Conservation (phyloP, 192 early-diverging fungal genomes). For the Glomus cerebriforme region DNA sequence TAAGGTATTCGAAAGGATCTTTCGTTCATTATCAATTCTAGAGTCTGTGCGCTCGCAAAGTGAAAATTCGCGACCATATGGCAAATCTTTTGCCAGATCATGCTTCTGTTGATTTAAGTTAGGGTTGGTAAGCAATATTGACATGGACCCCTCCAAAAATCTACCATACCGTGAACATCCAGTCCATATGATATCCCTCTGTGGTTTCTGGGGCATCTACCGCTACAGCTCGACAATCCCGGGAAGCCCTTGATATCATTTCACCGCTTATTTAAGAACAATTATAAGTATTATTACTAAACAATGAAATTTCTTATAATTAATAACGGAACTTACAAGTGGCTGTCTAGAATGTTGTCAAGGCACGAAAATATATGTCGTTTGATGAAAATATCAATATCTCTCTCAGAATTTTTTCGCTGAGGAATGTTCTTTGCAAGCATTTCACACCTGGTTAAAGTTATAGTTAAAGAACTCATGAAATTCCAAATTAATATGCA, state of each 20-base stretch:
- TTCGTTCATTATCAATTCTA: slow-evolving; percentile 17
- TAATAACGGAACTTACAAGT: slow-evolving; percentile 26
- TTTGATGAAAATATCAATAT: slow-evolving; percentile 33
- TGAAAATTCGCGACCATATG: slow-evolving; percentile 22
- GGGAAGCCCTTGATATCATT: slow-evolving; percentile 15
- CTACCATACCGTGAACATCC: slow-evolving; percentile 27
- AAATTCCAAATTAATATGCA: background rate
- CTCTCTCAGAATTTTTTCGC: slow-evolving; percentile 29
- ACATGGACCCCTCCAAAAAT: slow-evolving; percentile 19
- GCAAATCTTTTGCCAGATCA: slow-evolving; percentile 22
- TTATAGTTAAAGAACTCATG: background rate
- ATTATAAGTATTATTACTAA: slow-evolving; percentile 21
- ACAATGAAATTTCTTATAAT: slow-evolving; percentile 4
- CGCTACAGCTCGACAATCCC: slow-evolving; percentile 18
- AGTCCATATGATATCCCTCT: slow-evolving; percentile 30
- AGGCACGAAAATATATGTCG: slow-evolving; percentile 28
- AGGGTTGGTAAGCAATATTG: slow-evolving; percentile 10
- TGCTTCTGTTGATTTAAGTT: slow-evolving; percentile 19
- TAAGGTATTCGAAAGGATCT: slow-evolving; percentile 24
- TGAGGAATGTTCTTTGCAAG: slow-evolving; percentile 23
- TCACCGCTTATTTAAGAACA: slow-evolving; percentile 27
- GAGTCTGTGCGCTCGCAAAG: slow-evolving; percentile 31
- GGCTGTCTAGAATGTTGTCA: slow-evolving; percentile 29
- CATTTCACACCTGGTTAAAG: slow-evolving; percentile 28
- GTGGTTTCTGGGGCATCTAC: slow-evolving; percentile 17